Evolutionary conservation across 2,329 filamentous ascomycete genomes (phyloP).

Genomic region (Macrophomina tecta): DNA sequence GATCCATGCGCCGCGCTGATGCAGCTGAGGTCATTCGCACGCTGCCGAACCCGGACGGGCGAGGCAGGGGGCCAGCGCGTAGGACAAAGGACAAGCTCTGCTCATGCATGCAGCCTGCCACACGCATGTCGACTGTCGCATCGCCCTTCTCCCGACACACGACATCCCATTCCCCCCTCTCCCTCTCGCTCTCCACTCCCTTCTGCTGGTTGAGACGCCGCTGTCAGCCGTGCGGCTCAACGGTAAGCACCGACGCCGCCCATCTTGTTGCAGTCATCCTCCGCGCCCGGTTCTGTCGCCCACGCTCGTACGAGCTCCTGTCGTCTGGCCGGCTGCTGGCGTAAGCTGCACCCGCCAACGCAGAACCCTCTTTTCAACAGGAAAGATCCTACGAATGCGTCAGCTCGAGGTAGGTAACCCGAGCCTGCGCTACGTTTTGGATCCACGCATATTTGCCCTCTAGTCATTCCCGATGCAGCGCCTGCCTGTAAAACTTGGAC

Average conservation of each 20-base stretch:
- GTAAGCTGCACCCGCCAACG: neutral
- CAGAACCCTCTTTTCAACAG: neutral
- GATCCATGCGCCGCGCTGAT: neutral
- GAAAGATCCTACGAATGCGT: neutral
- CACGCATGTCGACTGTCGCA: conserved; percentile 6
- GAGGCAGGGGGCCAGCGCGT: neutral
- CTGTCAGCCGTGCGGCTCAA: conserved; percentile 12
- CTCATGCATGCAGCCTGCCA: conserved; percentile 6
- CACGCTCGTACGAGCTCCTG: conserved; percentile 4
- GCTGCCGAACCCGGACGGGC: neutral
- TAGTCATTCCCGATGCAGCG: neutral
- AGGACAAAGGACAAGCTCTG: neutral
- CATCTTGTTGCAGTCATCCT: neutral
- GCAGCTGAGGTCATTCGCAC: neutral
- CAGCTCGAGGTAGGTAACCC: neutral
- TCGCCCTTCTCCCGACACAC: neutral
- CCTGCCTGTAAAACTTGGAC: neutral
- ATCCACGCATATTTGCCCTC: neutral
- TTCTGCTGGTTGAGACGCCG: neutral
- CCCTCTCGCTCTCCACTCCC: neutral
- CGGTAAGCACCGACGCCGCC: neutral
- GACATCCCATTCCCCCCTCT: neutral
- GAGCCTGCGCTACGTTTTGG: neutral
- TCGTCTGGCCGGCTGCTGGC: neutral
- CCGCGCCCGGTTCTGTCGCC: neutral